phyloP scores from a whole-genome alignment of 495 filamentous ascomycete genomes.

The Lophium mytilinum region DNA sequence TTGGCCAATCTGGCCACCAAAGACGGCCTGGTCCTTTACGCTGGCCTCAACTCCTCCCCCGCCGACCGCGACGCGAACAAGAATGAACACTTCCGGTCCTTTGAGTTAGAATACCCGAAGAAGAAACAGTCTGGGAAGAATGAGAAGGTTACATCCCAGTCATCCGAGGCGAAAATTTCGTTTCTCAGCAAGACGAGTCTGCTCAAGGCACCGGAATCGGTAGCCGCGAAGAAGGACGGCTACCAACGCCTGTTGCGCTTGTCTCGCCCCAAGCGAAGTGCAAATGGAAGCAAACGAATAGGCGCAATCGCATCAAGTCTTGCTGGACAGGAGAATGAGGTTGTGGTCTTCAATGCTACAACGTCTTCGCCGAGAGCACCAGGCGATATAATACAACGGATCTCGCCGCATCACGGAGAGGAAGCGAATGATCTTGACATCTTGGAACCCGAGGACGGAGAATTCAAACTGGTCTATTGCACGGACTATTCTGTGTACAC shows the following conservation, averaged over 20 bases:
- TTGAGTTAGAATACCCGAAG: conserved; percentile 49
- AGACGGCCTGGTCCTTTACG: conserved; percentile 36
- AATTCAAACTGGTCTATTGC: conserved; percentile 70
- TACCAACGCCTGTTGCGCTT: conserved; percentile 76
- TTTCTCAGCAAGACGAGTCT: conserved; percentile 40
- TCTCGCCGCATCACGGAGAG: conserved; percentile 51
- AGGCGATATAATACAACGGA: conserved; percentile 56
- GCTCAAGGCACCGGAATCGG: conserved; percentile 47
- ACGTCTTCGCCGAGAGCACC: conserved; percentile 40
- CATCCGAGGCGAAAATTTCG: conserved; percentile 27
- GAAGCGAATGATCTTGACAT: conserved; percentile 83
- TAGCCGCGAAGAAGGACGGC: conserved; percentile 47
- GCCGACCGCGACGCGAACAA: conserved; percentile 61
- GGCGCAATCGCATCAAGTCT: conserved; percentile 70
- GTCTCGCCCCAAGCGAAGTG: conserved; percentile 48
- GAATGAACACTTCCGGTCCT: conserved; percentile 84
- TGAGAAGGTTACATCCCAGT: conserved; percentile 34
- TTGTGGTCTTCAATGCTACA: conserved; percentile 70
- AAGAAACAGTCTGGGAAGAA: conserved; percentile 21
- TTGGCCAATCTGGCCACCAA: conserved; percentile 54
- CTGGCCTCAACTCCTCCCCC: conserved; percentile 80
- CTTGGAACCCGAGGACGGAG: conserved; percentile 46
- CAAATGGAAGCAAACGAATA: conserved; percentile 44
- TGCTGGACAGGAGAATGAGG: conserved; percentile 59
- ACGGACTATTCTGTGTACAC: conserved; percentile 65